Evolutionary conservation across 164 flowering plant species (phyloP), one percentile per base, ranked within the genome.

Genomic region (Dillenia suffruticosa): DNA sequence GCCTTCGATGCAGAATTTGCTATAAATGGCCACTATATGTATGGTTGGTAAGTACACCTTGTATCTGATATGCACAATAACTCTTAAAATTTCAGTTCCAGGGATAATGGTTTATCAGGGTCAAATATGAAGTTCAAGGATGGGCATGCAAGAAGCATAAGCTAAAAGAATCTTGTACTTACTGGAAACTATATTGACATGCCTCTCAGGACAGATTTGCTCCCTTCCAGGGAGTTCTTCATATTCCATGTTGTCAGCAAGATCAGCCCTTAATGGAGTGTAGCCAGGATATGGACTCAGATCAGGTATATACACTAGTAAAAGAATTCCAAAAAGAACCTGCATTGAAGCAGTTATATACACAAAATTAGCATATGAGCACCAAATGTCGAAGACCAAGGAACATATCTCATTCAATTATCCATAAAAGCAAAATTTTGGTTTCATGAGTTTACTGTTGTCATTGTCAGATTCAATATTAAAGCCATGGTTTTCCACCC

Each of bases 171-270:
- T 8, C 17, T 16, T 9, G 9, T 61, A 82, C 96, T 52, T 77
- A 95, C 99, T 82, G 32, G 97, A 88, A 67, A 91, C 58, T 70
- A 95, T 63, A 75, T 79, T 88, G 73, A 32, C 88, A 59, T 79
- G 90, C 74, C 90, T 82, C 81, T 95, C 99, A 32, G 99, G 99
- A 76, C 96, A 91, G 59, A 95, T 78, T 47, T 83, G 79, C 76
- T 91, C 99, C 57, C 73, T 92, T 44, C 78, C 97, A 70, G 96
- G 82, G 65, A 95, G 92, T 77, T 77, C 84, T 80, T 89, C 90
- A 77, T 95, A 91, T 49, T 76, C 90, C 44, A 64, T 62, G 55
- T 81, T 69, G 22, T 82, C 86, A 60, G 66, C 52, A 45, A 73
- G 61, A 68, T 85, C 96, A 67, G 65, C 63, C 63, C 58, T 59